Base-by-base conservation (phyloP, 2,329 filamentous ascomycete species). In the Colletotrichum destructivum region DNA sequence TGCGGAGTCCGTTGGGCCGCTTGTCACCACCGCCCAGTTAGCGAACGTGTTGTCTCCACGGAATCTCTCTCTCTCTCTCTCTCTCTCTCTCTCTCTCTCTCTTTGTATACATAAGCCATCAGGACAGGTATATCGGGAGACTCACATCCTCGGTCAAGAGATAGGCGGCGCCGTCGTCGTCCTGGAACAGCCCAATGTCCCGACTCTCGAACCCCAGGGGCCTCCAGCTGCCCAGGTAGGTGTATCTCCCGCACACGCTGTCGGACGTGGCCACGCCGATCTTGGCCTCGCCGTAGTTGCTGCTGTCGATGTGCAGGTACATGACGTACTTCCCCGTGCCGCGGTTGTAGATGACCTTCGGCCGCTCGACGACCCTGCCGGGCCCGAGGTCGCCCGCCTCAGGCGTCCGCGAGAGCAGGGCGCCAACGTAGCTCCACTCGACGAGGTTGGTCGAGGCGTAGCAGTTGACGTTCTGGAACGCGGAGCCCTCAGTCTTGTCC, bases 261-360 rank as follows among this genome's bases (percentile, higher is more conserved):
- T 85, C 82, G 0, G 87, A 86, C 0, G 87, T 90, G 0, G 91
- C 91, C 7, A 93, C 89, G 0, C 90, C 91, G 2, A 90, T 88
- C 70, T 88, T 89, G 0, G 91, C 91, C 52, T 92, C 90, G 1
- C 84, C 85, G 75, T 93, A 93, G 76, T 85, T 85, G 56, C 83
- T 84, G 71, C 82, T 86, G 76, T 93, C 91, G 60, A 92, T 92
- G 77, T 93, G 91, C 84, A 93, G 84, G 84, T 89, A 93, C 79
- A 93, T 81, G 31, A 93, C 90, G 78, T 91, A 93, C 74, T 90
- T 89, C 8, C 79, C 75, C 0, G 90, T 92, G 18, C 82, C 81
- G 21, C 89, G 87, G 75, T 93, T 93, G 81, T 89, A 92, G 5
- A 93, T 86, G 7, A 93, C 87, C 80, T 93, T 93, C 2, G 91